phyloP scores from a whole-genome alignment of 1,139 yeast genomes.

The Saccharomyces hybrid region DNA sequence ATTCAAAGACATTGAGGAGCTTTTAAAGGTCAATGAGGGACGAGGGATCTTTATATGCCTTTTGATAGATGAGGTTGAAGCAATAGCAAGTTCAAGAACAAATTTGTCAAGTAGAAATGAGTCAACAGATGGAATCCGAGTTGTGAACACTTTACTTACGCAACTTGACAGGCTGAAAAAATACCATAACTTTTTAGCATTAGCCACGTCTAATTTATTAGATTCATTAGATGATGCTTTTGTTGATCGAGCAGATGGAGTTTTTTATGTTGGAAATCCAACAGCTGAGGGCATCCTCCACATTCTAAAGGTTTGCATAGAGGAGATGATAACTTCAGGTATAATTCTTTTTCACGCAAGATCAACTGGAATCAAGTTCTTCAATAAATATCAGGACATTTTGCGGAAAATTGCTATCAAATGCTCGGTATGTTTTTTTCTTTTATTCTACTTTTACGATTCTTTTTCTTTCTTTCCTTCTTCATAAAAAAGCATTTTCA shows the following conservation, averaged over 20 bases:
- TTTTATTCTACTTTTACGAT: neutral
- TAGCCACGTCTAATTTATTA: slow-evolving; percentile 35
- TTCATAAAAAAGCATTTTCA: slow-evolving; percentile 7
- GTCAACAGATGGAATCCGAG: slow-evolving; percentile 35
- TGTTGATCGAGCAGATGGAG: slow-evolving; percentile 34
- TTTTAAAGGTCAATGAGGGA: slow-evolving; percentile 15
- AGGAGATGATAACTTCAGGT: slow-evolving; percentile 15
- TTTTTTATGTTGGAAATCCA: slow-evolving; percentile 31
- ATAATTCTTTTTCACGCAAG: slow-evolving; percentile 9
- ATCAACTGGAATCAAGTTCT: neutral
- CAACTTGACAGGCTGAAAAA: slow-evolving; percentile 32
- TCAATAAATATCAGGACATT: slow-evolving; percentile 9
- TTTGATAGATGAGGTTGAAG: slow-evolving; percentile 37
- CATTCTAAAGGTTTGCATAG: slow-evolving; percentile 23
- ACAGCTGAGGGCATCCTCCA: slow-evolving; percentile 19
- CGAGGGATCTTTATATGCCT: slow-evolving; percentile 25
- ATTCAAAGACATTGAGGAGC: slow-evolving; percentile 29
- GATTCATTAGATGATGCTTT: slow-evolving; percentile 33
- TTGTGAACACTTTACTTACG: slow-evolving; percentile 36
- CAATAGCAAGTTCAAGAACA: slow-evolving; percentile 34
- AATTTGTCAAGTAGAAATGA: slow-evolving; percentile 32
- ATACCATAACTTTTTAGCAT: slow-evolving; percentile 29
- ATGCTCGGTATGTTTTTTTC: slow-evolving; percentile 23
- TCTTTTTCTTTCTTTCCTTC: neutral
- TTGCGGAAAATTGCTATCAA: slow-evolving; percentile 14